These are phyloP conservation scores for Dioscorea cayenensis DNA, from an alignment of 116 monocot species.

Conservation along the genomic window DNA sequence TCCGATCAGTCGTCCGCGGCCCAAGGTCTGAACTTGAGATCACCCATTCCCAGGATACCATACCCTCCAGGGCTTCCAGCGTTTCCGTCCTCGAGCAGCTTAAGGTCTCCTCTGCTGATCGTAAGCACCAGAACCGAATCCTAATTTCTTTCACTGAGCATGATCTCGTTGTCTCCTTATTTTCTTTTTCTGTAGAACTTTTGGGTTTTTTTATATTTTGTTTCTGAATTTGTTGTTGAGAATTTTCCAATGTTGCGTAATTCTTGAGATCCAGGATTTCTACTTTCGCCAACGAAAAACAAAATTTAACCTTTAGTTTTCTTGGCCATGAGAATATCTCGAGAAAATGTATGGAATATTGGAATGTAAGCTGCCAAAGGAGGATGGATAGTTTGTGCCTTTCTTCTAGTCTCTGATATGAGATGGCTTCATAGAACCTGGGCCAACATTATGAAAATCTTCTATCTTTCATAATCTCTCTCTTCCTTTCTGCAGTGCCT, in stretches of 20 bases:
- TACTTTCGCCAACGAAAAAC: neutral
- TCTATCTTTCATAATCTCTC: too few species aligned
- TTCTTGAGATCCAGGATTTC: too few species aligned
- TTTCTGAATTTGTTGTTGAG: neutral
- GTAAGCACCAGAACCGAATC: constrained; percentile 32
- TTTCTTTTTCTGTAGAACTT: neutral
- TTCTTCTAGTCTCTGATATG: too few species aligned
- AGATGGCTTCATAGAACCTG: too few species aligned
- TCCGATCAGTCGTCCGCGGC: neutral
- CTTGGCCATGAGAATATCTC: too few species aligned
- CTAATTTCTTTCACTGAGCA: neutral
- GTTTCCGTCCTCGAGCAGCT: constrained; percentile 83
- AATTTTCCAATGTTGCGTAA: too few species aligned
- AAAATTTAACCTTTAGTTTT: neutral
- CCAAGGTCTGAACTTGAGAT: constrained; percentile 10
- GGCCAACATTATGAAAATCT: too few species aligned
- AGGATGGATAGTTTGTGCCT: too few species aligned
- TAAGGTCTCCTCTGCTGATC: constrained; percentile 59
- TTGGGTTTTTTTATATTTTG: neutral
- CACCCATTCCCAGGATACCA: constrained; percentile 17
- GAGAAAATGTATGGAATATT: too few species aligned
- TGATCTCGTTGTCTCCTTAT: neutral
- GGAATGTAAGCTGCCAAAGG: too few species aligned
- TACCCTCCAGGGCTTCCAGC: constrained; percentile 50
- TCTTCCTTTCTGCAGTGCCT: too few species aligned